Evolutionary conservation across 2,329 filamentous ascomycete genomes (phyloP).

Genomic region (Bipolaris cookei): DNA sequence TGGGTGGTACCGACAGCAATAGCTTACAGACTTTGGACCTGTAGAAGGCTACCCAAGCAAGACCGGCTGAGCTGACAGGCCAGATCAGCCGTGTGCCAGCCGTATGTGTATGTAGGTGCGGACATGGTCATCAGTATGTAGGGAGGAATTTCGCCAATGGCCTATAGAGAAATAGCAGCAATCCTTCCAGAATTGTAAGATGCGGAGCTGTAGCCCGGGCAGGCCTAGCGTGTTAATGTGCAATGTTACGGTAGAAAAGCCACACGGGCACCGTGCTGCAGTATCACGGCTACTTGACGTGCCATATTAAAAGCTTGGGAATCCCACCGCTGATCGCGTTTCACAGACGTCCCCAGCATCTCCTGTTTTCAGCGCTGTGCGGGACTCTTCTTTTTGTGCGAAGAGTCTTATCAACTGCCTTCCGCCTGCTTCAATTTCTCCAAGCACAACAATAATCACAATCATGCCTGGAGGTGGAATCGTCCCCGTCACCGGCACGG

Average conservation of each 20-base stretch:
- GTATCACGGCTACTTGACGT: conserved; percentile 38
- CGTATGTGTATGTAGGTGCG: conserved; percentile 19
- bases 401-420: conserved; percentile 22
- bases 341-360: conserved; percentile 35
- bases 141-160: conserved; percentile 16
- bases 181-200: conserved; percentile 44
- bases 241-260: conserved; percentile 48
- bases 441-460: conserved; percentile 26
- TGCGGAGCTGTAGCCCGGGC: conserved; percentile 38
- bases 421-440: conserved; percentile 13
- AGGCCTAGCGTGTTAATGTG: conserved; percentile 32
- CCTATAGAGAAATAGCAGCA: conserved; percentile 23
- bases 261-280: conserved; percentile 37
- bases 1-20: conserved; percentile 11
- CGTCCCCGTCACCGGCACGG: conserved; percentile 45
- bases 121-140: conserved; percentile 11
- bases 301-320: conserved; percentile 41
- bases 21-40: conserved; percentile 8
- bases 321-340: conserved; percentile 23
- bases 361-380: conserved; percentile 26
- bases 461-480: conserved; percentile 48
- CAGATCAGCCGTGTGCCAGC: conserved; percentile 22
- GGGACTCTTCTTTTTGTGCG: conserved; percentile 29
- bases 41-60: conserved; percentile 1
- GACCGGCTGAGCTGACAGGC: conserved; percentile 9